These are phyloP conservation scores for Mallotus nudiflorus DNA, from an alignment of 345 rosid genomes.

Conservation along the genomic window DNA sequence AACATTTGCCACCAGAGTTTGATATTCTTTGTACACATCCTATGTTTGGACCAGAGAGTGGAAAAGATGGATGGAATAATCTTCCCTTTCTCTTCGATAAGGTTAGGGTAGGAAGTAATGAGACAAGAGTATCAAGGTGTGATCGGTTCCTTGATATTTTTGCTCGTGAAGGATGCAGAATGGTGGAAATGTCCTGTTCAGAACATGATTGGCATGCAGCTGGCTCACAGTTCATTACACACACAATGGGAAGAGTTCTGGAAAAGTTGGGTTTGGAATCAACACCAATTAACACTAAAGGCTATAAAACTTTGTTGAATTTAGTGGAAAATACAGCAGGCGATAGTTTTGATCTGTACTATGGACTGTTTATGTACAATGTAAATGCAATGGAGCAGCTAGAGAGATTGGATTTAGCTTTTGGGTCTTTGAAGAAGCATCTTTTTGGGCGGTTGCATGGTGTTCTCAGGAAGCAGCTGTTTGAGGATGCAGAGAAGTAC, in stretches of 20 bases:
- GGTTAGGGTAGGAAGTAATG: conserved; percentile 60
- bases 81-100: conserved; percentile 74
- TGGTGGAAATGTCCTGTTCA: conserved; percentile 87
- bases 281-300: conserved; percentile 68
- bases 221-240: conserved; percentile 83
- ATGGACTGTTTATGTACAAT: conserved; percentile 75
- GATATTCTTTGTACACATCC: conserved; percentile 83
- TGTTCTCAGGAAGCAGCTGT: conserved; percentile 53
- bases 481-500: conserved; percentile 35
- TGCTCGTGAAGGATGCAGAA: conserved; percentile 68
- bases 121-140: conserved; percentile 50
- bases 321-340: conserved; percentile 80
- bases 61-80: conserved; percentile 66
- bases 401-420: conserved; percentile 66
- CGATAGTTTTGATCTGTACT: conserved; percentile 82
- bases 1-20: conserved; percentile 51
- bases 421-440: conserved; percentile 69
- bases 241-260: conserved; percentile 69
- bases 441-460: conserved; percentile 64
- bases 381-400: conserved; percentile 83
- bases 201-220: conserved; percentile 88
- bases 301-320: conserved; percentile 70
- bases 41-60: conserved; percentile 90
- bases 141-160: conserved; percentile 61
- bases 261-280: conserved; percentile 64